Base-by-base conservation (phyloP, 306 rosid genomes). In the Citrullus colocynthis region DNA sequence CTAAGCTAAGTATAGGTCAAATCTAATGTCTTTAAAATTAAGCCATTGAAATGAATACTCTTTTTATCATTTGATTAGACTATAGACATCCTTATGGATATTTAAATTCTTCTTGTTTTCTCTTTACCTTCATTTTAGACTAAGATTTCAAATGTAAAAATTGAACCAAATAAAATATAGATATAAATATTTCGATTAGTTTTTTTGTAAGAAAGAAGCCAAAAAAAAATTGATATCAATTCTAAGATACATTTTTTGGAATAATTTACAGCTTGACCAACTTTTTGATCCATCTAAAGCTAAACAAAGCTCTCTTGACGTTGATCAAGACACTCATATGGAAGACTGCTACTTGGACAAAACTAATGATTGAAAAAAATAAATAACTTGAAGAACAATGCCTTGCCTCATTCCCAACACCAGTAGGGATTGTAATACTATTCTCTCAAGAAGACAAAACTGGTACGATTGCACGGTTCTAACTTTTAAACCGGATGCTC, bases 401-500 rank as follows among this genome's bases (percentile, higher is more conserved):
- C 20, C 58, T 70, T 70, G 6, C 57, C 56, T 12, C 18, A 44
- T 70, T 36, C 37, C 75, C 75, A 36, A 4, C 32, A 41, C 9
- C 32, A 67, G 52, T 42, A 42, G 32, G 52, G 39, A 66, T 66
- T 66, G 74, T 39, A 67, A 44, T 9, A 41, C 45, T 8, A 42
- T 3, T 42, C 55, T 42, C 75, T 66, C 74, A n/a, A 70, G 21
- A 70, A 6, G 39, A 70, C 56, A 70, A 28, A 20, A 45, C 3
- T 70, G 39, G n/a, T 45, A 45, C 57, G 28, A 70, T 24, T 20
- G 58, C 11, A 45, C 13, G 13, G 21, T 49, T 66, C 39, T 67
- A 89, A 83, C 72, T 67, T 83, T 83, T 82, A 81, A 93, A 88
- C 83, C 97, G 84, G 81, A 82, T 9, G 65, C 97, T 94, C 86